These are phyloP conservation scores for Xanthoceras sorbifolium DNA, from an alignment of 345 rosid species.

Conservation along the genomic window DNA sequence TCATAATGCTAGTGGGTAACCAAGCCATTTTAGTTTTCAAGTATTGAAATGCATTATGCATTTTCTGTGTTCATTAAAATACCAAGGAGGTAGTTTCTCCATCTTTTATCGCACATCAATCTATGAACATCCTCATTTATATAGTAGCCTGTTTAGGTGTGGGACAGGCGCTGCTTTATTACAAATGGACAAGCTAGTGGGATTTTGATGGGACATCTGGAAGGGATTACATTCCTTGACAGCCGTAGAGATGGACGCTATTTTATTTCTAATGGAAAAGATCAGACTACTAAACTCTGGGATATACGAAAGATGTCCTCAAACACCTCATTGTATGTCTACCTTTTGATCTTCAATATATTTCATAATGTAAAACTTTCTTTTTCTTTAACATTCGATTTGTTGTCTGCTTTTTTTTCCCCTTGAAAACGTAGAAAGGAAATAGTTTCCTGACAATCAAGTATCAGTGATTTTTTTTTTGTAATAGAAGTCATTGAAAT, in stretches of 20 bases:
- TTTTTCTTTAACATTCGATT: background rate
- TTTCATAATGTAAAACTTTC: background rate
- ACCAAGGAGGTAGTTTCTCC: background rate
- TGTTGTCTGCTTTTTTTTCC: no score
- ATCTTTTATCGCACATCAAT: slow-evolving; percentile 2
- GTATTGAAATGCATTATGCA: background rate
- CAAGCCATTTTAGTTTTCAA: background rate
- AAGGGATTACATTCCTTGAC: slow-evolving; percentile 69
- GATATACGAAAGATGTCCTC: slow-evolving; percentile 73
- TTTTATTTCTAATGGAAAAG: slow-evolving; percentile 75
- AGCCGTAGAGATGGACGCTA: slow-evolving; percentile 72
- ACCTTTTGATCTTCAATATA: background rate
- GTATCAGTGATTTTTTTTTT: background rate
- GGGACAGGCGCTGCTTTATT: slow-evolving; percentile 69
- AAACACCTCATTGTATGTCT: slow-evolving; percentile 35
- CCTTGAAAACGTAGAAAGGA: background rate
- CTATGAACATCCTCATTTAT: background rate
- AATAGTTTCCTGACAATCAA: slow-evolving; percentile 5
- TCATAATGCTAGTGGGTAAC: background rate
- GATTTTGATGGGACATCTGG: slow-evolving; percentile 64
- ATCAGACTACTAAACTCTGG: slow-evolving; percentile 73
- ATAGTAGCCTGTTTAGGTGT: slow-evolving; percentile 43
- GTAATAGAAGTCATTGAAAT: background rate
- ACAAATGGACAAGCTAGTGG: slow-evolving; percentile 55
- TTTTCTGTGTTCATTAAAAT: background rate